Conservation (phyloP, 202 grass and related monocot species). For the Zoysia matrella region DNA sequence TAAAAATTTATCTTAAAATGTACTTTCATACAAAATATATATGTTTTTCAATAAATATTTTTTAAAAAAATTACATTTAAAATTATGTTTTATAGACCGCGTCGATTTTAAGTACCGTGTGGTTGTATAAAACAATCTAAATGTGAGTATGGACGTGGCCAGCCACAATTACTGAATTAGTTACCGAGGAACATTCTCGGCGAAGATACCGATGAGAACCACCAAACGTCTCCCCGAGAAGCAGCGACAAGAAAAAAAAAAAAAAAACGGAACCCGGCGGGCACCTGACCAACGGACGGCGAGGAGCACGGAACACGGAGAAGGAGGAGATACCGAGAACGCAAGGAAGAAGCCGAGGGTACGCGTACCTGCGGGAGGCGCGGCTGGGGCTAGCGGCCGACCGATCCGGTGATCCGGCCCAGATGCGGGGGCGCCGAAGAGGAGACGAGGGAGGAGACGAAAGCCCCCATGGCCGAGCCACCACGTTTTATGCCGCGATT, state of each 20-base stretch:
- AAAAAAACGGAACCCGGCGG: neutral
- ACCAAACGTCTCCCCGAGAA: neutral
- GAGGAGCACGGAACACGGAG: neutral
- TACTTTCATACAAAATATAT: too few relatives aligned
- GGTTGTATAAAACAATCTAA: too few relatives aligned
- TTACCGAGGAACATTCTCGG: neutral
- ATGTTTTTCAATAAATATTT: too few relatives aligned
- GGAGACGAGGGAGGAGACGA: slow-evolving; percentile 18
- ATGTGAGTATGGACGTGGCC: neutral
- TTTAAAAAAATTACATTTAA: too few relatives aligned
- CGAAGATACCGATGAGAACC: neutral
- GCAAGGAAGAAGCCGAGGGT: neutral
- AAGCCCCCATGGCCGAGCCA: slow-evolving; percentile 32
- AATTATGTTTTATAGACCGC: too few relatives aligned
- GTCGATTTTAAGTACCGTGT: too few relatives aligned
- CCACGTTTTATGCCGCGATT: slow-evolving; percentile 54
- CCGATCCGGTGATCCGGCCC: too few relatives aligned
- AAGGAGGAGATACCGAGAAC: neutral
- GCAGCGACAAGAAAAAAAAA: neutral
- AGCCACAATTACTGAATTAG: neutral
- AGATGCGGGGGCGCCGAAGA: too few relatives aligned
- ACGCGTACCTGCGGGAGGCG: slow-evolving; percentile 14
- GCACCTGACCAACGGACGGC: too few relatives aligned
- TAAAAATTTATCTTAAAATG: too few relatives aligned
- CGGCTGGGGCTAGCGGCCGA: too few relatives aligned